These are phyloP conservation scores for Cladosporium oxysporum DNA, from an alignment of 2,329 filamentous ascomycete genomes.

Conservation along the genomic window DNA sequence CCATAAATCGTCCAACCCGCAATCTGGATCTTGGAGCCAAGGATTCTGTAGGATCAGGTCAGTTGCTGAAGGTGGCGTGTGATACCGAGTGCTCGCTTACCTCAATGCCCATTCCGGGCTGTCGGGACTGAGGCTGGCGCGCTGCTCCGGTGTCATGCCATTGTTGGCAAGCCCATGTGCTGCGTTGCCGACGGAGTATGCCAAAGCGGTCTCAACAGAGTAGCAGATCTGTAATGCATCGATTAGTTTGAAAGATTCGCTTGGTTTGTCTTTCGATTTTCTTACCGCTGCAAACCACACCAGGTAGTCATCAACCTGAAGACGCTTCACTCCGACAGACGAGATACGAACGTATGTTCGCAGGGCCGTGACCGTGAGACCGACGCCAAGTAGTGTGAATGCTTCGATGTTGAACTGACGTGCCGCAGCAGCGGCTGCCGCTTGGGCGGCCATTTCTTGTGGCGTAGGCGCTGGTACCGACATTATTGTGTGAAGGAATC, in stretches of 20 bases:
- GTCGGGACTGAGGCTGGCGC: slow-evolving; percentile 5
- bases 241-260: background rate
- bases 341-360: slow-evolving; percentile 4
- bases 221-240: slow-evolving; percentile 5
- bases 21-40: slow-evolving; percentile 17
- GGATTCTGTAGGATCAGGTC: background rate
- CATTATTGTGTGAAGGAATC: background rate
- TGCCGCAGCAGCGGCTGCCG: slow-evolving; percentile 11
- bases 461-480: slow-evolving; percentile 16
- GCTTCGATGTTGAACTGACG: slow-evolving; percentile 16
- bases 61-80: background rate
- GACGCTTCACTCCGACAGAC: background rate
- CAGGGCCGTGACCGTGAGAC: background rate
- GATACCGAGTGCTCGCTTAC: background rate
- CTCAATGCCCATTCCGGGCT: slow-evolving; percentile 13
- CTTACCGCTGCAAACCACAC: slow-evolving; percentile 14
- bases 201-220: slow-evolving; percentile 7
- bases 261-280: background rate
- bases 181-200: slow-evolving; percentile 15
- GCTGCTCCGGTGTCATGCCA: slow-evolving; percentile 16
- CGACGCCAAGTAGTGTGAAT: slow-evolving; percentile 18
- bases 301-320: slow-evolving; percentile 11
- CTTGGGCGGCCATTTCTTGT: background rate
- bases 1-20: slow-evolving; percentile 16
- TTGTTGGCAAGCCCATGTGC: slow-evolving; percentile 18